A percentile compares a stretch with the other conserved stretches of the same genome.
Conservation (phyloP, 768 basidiomycete species). For the Sporobolomyces phaffii region DNA sequence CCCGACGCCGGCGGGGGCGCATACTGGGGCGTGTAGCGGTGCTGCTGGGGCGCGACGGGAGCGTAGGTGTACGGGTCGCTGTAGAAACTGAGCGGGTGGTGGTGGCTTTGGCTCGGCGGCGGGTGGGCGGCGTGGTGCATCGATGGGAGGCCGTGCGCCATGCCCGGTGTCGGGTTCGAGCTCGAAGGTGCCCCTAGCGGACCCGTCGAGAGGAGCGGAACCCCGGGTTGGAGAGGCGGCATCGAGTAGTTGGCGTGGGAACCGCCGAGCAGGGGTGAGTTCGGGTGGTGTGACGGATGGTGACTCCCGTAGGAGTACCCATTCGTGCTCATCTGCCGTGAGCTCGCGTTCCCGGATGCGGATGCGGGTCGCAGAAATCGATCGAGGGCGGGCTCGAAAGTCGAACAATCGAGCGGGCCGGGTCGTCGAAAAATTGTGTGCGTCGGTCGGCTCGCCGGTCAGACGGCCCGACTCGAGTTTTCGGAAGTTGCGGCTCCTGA, state of each 20-base stretch:
- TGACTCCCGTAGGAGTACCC: slow-evolving; percentile 9
- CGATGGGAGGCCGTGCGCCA: neutral
- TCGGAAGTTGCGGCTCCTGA: too few species aligned
- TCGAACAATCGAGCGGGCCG: too few species aligned
- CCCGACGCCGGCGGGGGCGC: slow-evolving; percentile 1
- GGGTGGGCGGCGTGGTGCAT: neutral
- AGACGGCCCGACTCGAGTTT: too few species aligned
- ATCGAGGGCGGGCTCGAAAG: too few species aligned
- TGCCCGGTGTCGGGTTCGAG: neutral
- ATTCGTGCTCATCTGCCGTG: neutral
- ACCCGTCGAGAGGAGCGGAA: neutral
- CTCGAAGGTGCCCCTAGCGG: neutral
- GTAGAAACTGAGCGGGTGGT: neutral
- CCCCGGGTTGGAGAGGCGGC: neutral
- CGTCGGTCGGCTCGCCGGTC: too few species aligned
- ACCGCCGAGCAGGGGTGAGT: neutral
- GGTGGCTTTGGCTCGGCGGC: neutral
- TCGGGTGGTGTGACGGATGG: neutral
- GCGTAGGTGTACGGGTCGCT: neutral
- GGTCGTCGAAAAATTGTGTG: too few species aligned
- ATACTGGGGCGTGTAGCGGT: neutral
- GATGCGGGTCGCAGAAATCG: neutral
- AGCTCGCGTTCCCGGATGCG: neutral
- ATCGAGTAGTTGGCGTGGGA: slow-evolving; percentile 1
- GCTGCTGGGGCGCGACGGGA: neutral